Conservation (phyloP, 345 rosid genomes). For the Camelina sativa region DNA sequence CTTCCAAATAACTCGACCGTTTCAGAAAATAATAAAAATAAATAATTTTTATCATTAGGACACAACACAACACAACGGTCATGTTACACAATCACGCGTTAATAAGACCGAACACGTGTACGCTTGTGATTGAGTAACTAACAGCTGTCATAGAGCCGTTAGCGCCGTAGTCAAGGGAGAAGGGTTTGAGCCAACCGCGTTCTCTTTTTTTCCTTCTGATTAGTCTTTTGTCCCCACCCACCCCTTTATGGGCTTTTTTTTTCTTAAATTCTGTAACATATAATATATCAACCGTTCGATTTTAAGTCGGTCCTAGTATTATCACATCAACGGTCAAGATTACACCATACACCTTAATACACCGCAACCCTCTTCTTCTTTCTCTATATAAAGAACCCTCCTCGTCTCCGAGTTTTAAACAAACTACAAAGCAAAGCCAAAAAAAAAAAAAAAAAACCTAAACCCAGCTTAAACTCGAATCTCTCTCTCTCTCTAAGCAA, state of each 20-base stretch:
- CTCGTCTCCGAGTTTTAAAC: not conserved
- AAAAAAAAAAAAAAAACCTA: not conserved
- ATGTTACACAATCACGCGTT: constrained; percentile 37
- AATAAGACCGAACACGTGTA: constrained; percentile 19
- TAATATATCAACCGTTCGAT: constrained; percentile 27
- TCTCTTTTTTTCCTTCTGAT: constrained; percentile 9
- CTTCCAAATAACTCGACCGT: constrained; percentile 17
- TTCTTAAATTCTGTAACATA: not conserved
- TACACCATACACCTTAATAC: not conserved
- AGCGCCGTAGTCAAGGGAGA: constrained; percentile 44
- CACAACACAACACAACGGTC: constrained; percentile 30
- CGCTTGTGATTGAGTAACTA: not conserved
- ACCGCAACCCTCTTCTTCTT: not conserved
- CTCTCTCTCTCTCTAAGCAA: constrained; percentile 17
- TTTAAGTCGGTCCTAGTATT: constrained; percentile 16
- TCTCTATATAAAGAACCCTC: constrained; percentile 17
- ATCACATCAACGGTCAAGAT: constrained; percentile 22
- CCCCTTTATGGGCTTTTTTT: not conserved
- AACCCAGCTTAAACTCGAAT: not conserved
- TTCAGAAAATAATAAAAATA: not conserved
- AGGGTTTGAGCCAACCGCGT: constrained; percentile 34
- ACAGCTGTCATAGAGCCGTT: constrained; percentile 45
- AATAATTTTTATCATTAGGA: not conserved
- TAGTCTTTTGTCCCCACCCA: constrained; percentile 14
- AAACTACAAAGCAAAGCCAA: not conserved